These are phyloP conservation scores for Oryza meridionalis DNA, from an alignment of 176 grass and related monocot genomes.

Conservation along the genomic window DNA sequence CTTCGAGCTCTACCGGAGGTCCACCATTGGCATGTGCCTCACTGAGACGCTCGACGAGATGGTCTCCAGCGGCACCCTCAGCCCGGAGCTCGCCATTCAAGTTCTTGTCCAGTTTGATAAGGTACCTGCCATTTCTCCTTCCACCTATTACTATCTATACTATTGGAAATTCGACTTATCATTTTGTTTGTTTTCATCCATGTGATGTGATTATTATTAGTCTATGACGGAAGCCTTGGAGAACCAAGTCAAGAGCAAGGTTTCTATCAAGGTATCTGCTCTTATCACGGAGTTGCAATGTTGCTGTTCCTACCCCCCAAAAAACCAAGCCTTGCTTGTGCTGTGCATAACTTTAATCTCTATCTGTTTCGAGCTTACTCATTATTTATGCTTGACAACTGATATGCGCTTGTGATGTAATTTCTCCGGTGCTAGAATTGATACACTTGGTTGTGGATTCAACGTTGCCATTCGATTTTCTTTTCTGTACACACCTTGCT, in stretches of 20 bases:
- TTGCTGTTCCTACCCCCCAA: not conserved
- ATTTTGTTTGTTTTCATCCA: not conserved
- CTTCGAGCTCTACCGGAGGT: slow-evolving; percentile 90
- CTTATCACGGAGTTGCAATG: not conserved
- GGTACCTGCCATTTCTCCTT: slow-evolving; percentile 28
- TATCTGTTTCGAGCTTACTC: not conserved
- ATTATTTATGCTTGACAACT: not conserved
- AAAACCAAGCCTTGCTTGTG: not conserved
- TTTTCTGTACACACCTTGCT: not conserved
- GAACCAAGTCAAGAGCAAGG: slow-evolving; percentile 93
- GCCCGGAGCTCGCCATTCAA: slow-evolving; percentile 90
- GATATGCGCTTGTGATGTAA: not conserved
- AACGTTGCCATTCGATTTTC: not conserved
- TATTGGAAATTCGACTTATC: not conserved
- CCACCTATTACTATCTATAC: not conserved
- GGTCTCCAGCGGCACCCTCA: slow-evolving; percentile 82
- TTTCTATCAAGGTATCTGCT: slow-evolving; percentile 72
- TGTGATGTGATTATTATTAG: slow-evolving; percentile 42
- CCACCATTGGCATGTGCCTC: slow-evolving; percentile 90
- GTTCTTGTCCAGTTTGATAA: slow-evolving; percentile 97
- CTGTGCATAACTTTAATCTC: not conserved
- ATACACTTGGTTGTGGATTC: not conserved
- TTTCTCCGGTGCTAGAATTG: not conserved
- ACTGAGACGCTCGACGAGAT: slow-evolving; percentile 94
- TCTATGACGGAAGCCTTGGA: slow-evolving; percentile 95